Evolutionary conservation across 208 protist genomes (phyloP).

Genomic region (Acanthamoeba divionensis): DNA sequence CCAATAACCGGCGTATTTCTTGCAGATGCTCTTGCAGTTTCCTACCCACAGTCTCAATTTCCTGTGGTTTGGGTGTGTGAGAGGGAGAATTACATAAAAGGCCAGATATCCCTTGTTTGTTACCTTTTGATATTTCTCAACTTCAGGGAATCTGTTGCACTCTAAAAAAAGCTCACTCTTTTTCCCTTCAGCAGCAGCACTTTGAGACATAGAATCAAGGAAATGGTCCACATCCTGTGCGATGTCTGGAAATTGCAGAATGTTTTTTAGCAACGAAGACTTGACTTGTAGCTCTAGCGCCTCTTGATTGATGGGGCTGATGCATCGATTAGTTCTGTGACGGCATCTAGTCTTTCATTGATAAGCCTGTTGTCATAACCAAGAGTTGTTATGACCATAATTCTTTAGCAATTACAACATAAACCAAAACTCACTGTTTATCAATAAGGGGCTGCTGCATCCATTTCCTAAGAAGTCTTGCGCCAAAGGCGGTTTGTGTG

Average conservation of each 20-base stretch:
- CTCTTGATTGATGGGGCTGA: neutral
- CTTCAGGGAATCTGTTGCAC: neutral
- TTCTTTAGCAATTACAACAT: neutral
- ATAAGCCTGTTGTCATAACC: conserved; percentile 61
- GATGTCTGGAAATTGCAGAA: conserved; percentile 38
- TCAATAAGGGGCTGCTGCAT: conserved; percentile 65
- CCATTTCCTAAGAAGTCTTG: conserved; percentile 65
- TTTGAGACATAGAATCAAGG: neutral
- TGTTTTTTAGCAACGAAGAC: neutral
- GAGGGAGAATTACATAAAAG: neutral
- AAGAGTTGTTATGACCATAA: neutral
- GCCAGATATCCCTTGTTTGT: neutral
- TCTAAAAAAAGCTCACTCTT: conserved; percentile 27
- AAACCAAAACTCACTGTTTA: neutral
- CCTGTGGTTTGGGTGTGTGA: neutral
- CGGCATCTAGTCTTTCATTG: conserved; percentile 68
- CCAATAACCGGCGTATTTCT: neutral
- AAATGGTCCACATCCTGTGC: neutral
- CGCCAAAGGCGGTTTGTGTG: conserved; percentile 68
- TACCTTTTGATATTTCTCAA: conserved; percentile 34
- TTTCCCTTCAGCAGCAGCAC: neutral
- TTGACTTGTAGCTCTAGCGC: conserved; percentile 31
- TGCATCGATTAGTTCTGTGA: conserved; percentile 57
- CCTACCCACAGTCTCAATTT: neutral
- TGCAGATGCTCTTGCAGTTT: conserved; percentile 14